These are phyloP conservation scores for Neofusicoccum sp. DNA, from an alignment of 2,329 filamentous ascomycete genomes.

Conservation along the genomic window DNA sequence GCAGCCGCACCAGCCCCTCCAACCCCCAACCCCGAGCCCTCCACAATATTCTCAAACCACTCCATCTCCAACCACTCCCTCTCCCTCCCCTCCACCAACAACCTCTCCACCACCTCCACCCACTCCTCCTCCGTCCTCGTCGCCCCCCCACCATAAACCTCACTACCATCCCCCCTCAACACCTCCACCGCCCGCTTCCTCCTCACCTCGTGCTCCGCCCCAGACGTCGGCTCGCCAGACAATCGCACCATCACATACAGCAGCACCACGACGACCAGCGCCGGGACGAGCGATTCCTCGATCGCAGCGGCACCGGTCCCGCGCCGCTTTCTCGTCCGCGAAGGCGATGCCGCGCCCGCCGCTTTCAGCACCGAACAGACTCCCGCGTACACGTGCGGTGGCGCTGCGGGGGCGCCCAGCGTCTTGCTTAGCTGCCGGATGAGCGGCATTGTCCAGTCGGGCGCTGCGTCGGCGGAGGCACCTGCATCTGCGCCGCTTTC, in stretches of 20 bases:
- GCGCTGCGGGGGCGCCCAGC: slow-evolving; percentile 60
- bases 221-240: slow-evolving; percentile 24
- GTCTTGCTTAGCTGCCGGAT: slow-evolving; percentile 65
- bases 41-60: slow-evolving; percentile 21
- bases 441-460: slow-evolving; percentile 65
- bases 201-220: slow-evolving; percentile 6
- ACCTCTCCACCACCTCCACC: slow-evolving; percentile 41
- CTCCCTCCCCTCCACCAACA: slow-evolving; percentile 7
- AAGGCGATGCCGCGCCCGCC: slow-evolving; percentile 22
- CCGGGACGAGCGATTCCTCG: slow-evolving; percentile 42
- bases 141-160: slow-evolving; percentile 29
- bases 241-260: slow-evolving; percentile 59
- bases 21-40: not conserved
- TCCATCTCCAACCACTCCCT: slow-evolving; percentile 23
- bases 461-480: slow-evolving; percentile 24
- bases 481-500: slow-evolving; percentile 14
- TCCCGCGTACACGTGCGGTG: slow-evolving; percentile 72
- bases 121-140: slow-evolving; percentile 31
- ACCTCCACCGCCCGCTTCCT: not conserved
- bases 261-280: slow-evolving; percentile 60
- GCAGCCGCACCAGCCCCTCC: slow-evolving; percentile 34
- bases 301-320: slow-evolving; percentile 30
- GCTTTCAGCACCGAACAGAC: slow-evolving; percentile 56
- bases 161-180: not conserved
- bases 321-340: slow-evolving; percentile 48